These are phyloP conservation scores for Haplosporangium gracile DNA, from an alignment of 192 early-diverging fungal genomes.

Conservation along the genomic window DNA sequence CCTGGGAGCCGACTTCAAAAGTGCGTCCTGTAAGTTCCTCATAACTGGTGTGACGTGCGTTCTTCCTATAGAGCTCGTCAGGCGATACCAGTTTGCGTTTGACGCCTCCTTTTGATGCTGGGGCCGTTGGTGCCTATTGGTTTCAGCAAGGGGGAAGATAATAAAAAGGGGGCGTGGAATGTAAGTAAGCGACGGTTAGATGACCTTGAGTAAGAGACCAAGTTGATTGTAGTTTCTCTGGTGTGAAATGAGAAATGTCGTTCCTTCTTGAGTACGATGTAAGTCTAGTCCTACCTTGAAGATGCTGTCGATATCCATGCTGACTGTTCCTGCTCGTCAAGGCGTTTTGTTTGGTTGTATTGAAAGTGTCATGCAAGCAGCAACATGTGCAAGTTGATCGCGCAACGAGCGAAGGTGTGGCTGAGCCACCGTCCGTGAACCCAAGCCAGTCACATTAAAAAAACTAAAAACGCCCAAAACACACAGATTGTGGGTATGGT, in stretches of 20 bases:
- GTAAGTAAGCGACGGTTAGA: neutral
- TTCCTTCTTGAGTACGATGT: neutral
- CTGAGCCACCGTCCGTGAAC: neutral
- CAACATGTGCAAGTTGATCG: neutral
- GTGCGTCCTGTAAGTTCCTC: conserved; percentile 52
- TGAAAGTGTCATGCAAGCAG: neutral
- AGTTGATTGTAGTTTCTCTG: neutral
- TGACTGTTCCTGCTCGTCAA: neutral
- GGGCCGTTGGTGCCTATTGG: conserved; percentile 49
- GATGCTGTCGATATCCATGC: conserved; percentile 55
- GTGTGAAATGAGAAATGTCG: neutral
- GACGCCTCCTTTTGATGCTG: conserved; percentile 37
- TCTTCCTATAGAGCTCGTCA: conserved; percentile 49
- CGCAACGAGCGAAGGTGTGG: neutral
- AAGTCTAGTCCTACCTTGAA: conserved; percentile 23
- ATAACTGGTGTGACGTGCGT: conserved; percentile 46
- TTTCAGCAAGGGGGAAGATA: neutral
- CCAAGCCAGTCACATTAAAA: neutral
- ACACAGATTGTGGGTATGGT: neutral
- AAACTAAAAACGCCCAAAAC: neutral
- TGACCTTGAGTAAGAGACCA: too few species aligned
- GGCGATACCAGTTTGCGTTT: conserved; percentile 50
- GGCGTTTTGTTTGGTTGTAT: neutral
- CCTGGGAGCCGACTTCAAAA: conserved; percentile 27
- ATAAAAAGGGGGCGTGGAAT: neutral